These are phyloP conservation scores for Didymella lethalis DNA, from an alignment of 2,329 filamentous ascomycete genomes.

Conservation along the genomic window DNA sequence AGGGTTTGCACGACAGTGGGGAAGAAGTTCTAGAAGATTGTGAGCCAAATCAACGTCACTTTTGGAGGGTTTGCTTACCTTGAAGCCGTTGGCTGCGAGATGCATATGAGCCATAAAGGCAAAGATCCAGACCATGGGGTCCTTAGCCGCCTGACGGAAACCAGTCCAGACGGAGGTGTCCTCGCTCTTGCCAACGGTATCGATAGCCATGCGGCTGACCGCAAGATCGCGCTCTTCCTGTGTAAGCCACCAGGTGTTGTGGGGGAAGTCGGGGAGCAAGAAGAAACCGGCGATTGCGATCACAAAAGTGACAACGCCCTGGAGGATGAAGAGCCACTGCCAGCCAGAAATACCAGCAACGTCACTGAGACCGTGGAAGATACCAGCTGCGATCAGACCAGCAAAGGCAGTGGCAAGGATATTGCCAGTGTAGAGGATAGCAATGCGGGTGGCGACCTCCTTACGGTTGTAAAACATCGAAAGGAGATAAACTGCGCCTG, in stretches of 20 bases:
- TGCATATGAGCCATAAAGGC: slow-evolving; percentile 53
- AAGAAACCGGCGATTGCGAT: slow-evolving; percentile 66
- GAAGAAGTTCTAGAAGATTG: slow-evolving; percentile 63
- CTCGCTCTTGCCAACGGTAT: slow-evolving; percentile 52
- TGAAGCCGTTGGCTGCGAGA: too few relatives aligned
- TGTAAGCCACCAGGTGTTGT: slow-evolving; percentile 53
- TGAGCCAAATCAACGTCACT: not conserved
- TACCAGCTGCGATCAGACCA: slow-evolving; percentile 66
- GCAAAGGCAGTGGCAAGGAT: slow-evolving; percentile 77
- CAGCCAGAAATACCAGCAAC: slow-evolving; percentile 65
- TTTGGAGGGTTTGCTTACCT: too few relatives aligned
- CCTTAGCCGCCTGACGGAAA: slow-evolving; percentile 50
- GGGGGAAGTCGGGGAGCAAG: slow-evolving; percentile 73
- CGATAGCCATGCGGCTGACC: slow-evolving; percentile 48
- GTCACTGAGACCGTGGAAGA: slow-evolving; percentile 70
- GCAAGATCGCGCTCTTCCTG: slow-evolving; percentile 52
- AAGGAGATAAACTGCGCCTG: slow-evolving; percentile 70
- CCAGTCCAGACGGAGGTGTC: slow-evolving; percentile 52
- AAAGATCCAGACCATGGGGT: slow-evolving; percentile 52
- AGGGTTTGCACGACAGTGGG: slow-evolving; percentile 69
- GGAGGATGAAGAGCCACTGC: slow-evolving; percentile 75
- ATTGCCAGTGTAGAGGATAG: slow-evolving; percentile 72
- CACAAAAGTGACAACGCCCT: slow-evolving; percentile 70
- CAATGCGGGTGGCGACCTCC: slow-evolving; percentile 71
- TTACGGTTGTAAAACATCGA: slow-evolving; percentile 73